A percentile compares a stretch with the other conserved stretches of the same genome.
Evolutionary conservation across 2,329 filamentous ascomycete genomes (phyloP).

Genomic region (Aureobasidium lini): DNA sequence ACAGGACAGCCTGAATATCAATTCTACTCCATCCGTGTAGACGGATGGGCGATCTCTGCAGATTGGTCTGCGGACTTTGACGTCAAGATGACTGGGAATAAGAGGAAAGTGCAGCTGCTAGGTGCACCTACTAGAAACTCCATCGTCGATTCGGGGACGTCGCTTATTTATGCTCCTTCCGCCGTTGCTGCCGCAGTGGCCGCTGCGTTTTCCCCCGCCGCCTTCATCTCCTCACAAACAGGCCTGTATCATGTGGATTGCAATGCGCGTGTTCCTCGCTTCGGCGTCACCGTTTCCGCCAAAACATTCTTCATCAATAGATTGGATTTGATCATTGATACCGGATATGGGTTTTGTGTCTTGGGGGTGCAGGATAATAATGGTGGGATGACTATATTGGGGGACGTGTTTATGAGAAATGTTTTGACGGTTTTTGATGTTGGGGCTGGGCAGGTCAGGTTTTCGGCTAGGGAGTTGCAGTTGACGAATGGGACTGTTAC

Average conservation of each 20-base stretch:
- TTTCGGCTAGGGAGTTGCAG: constrained; percentile 30
- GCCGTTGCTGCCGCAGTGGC: constrained; percentile 32
- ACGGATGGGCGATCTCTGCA: constrained; percentile 25
- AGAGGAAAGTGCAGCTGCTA: constrained; percentile 9
- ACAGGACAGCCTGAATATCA: constrained; percentile 26
- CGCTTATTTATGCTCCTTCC: constrained; percentile 34
- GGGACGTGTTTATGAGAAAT: constrained; percentile 43
- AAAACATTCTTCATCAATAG: constrained; percentile 28
- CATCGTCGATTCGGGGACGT: constrained; percentile 41
- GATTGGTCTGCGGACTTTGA: constrained; percentile 21
- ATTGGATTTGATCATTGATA: constrained; percentile 23
- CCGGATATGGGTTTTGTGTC: constrained; percentile 22
- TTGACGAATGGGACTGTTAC: constrained; percentile 6
- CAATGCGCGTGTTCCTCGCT: constrained; percentile 31
- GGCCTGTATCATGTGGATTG: constrained; percentile 36
- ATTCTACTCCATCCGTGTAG: constrained; percentile 33
- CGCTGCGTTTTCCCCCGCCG: constrained; percentile 36
- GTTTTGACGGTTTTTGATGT: constrained; percentile 46
- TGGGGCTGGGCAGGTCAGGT: constrained; percentile 40
- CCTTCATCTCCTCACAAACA: constrained; percentile 24
- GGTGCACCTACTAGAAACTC: constrained; percentile 18
- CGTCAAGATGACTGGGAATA: constrained; percentile 16
- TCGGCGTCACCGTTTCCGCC: constrained; percentile 35
- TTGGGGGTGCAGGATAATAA: constrained; percentile 28
- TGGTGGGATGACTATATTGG: constrained; percentile 34